Percentiles rank a stretch among this genome's conserved stretches.
Conservation (phyloP, 176 grass and related monocot species). For the Thalia dealbata region DNA sequence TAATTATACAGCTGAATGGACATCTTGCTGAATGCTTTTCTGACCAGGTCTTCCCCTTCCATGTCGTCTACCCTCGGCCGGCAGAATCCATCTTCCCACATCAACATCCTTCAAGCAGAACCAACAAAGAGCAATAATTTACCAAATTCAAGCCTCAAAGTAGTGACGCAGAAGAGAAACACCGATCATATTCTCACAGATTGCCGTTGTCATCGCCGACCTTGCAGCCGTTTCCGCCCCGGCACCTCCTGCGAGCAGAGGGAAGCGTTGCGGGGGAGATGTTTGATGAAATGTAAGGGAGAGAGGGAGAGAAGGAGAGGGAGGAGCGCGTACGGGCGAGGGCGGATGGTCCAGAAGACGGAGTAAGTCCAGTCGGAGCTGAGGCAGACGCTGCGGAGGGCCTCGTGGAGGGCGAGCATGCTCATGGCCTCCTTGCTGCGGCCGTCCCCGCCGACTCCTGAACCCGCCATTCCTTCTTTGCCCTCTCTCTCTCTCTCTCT, state of each 20-base stretch:
- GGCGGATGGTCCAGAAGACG: slow-evolving; percentile 99
- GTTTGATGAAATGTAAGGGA: too few species aligned
- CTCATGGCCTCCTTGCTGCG: slow-evolving; percentile 93
- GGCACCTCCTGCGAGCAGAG: slow-evolving; percentile 47
- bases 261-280: not conserved
- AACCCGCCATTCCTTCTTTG: slow-evolving; percentile 61
- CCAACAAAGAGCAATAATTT: not conserved
- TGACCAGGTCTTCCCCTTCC: slow-evolving; percentile 83
- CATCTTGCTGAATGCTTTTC: slow-evolving; percentile 99
- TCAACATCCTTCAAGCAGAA: slow-evolving; percentile 60
- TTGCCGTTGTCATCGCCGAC: slow-evolving; percentile 98
- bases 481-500: slow-evolving; percentile 10
- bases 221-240: slow-evolving; percentile 94
- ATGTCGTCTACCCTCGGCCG: slow-evolving; percentile 65
- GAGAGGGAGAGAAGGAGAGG: not conserved
- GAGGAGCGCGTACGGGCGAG: slow-evolving; percentile 51
- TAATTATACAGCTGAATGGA: slow-evolving; percentile 99
- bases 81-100: slow-evolving; percentile 99
- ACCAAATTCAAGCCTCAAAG: not conserved
- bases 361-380: slow-evolving; percentile 98
- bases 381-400: slow-evolving; percentile 91
- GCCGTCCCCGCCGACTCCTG: slow-evolving; percentile 13
- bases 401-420: slow-evolving; percentile 97
- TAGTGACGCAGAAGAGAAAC: not conserved
- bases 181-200: slow-evolving; percentile 39